Percentiles rank a stretch among this genome's conserved stretches.
phyloP scores from a whole-genome alignment of 1,139 yeast species.

The Hansenula lynferdii region DNA sequence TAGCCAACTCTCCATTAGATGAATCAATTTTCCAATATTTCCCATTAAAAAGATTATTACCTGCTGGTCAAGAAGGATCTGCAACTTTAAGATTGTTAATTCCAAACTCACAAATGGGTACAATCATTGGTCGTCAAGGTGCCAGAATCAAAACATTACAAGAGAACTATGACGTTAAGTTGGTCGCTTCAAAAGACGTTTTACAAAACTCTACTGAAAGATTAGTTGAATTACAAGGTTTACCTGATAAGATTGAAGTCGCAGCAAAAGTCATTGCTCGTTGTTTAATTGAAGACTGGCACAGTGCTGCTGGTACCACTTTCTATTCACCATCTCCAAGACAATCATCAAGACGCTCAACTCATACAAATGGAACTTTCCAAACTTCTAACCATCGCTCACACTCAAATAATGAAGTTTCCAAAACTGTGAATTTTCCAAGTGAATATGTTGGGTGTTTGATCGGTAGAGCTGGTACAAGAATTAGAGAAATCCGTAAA shows the following conservation, averaged over 20 bases:
- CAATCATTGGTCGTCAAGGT: constrained; percentile 86
- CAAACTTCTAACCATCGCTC: constrained; percentile 1
- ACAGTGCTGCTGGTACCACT: constrained; percentile 58
- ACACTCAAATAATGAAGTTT: constrained; percentile 21
- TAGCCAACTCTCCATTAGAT: constrained; percentile 32
- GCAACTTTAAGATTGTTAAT: constrained; percentile 66
- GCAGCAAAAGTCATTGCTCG: constrained; percentile 62
- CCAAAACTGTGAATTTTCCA: constrained; percentile 55
- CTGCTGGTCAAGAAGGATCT: constrained; percentile 44
- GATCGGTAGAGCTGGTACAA: constrained; percentile 81
- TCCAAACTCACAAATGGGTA: constrained; percentile 88
- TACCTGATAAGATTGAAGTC: constrained; percentile 55
- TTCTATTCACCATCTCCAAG: constrained; percentile 58
- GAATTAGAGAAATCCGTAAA: constrained; percentile 84
- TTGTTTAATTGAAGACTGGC: constrained; percentile 72
- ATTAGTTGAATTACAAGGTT: constrained; percentile 84
- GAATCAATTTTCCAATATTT: constrained; percentile 42
- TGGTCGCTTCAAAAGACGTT: constrained; percentile 86
- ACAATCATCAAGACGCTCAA: constrained; percentile 11
- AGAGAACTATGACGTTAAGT: constrained; percentile 62
- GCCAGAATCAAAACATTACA: constrained; percentile 78
- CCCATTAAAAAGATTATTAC: constrained; percentile 58
- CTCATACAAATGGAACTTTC: constrained; percentile 5
- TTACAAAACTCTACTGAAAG: constrained; percentile 85
- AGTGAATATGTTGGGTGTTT: constrained; percentile 87